Base-by-base conservation (phyloP, 1,139 yeast genomes). In the Blastobotrys niveus region DNA sequence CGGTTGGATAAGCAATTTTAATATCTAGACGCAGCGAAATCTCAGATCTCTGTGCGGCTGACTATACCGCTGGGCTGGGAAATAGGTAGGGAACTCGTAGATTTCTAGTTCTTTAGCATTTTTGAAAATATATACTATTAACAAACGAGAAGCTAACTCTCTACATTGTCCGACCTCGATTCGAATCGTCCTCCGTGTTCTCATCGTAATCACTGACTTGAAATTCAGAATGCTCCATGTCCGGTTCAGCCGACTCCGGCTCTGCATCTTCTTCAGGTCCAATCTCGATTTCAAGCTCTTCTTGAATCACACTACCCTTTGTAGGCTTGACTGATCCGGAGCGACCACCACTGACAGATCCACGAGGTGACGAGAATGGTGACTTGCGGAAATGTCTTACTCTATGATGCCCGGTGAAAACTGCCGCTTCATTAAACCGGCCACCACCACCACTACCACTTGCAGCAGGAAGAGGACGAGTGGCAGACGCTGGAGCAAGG, bases 381-480 rank as follows among this genome's bases (percentile, higher is more conserved):
- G 45, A 22, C 24, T 40, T 43, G 34, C 40, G 40, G 12, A 37
- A 39, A 37, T 29, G 47, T 14, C 40, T 32, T 4, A 48, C 34
- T 19, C 48, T 14, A 27, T 45, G 24, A n/a, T 10, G 22, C 17
- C 38, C 22, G 14, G 30, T 36, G 24, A 53, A 52, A 15, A 55
- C 55, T 5, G 61, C 56, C 3, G 54, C 36, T 40, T 57, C 61
- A 40, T 54, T 54, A 43, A 52, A 57, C 31, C 50, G 40, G 17
- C 53, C 50, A 19, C 51, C 42, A 1, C 43, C 34, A 3, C 45
- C 45, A 17, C 43, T 46, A 24, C 33, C 30, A 35, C 34, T 29
- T 41, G 44, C 15, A 30, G 18, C 22, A 19, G 19, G 26, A 25
- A 34, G 39, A 10, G 44, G 17, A 21, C 44, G 41, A 20, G 29